Conservation (phyloP, 805 yeast genomes). For the Starmera amethionina region DNA sequence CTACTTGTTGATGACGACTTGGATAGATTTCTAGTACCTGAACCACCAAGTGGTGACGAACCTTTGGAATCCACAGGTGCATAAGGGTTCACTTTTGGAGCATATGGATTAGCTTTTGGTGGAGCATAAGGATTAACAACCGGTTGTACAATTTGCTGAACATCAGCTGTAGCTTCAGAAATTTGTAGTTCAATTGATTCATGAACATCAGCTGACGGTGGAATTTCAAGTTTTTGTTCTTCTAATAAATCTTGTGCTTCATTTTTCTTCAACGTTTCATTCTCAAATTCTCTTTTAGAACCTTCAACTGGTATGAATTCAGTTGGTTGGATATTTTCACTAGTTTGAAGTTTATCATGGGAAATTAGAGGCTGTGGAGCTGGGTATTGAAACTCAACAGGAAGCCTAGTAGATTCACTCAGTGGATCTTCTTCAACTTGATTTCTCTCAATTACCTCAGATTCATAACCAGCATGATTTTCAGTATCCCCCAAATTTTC, state of each 20-base stretch:
- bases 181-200: not conserved
- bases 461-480: no score
- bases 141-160: not conserved
- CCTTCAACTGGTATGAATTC: not conserved
- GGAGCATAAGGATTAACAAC: not conserved
- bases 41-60: not conserved
- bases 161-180: not conserved
- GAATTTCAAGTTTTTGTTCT: no score
- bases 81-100: not conserved
- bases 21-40: not conserved
- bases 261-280: no score
- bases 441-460: no score
- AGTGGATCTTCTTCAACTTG: not conserved
- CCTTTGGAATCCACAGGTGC: not conserved
- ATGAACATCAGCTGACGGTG: no score
- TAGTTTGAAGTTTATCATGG: not conserved
- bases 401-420: not conserved
- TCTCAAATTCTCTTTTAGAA: no score
- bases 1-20: conserved; percentile 1
- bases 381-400: not conserved
- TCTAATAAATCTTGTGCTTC: no score
- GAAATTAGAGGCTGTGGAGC: not conserved
- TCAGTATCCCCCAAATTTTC: no score
- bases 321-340: not conserved
- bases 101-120: not conserved